phyloP scores from a whole-genome alignment of 306 rosid genomes.

The Ormosia emarginata region DNA sequence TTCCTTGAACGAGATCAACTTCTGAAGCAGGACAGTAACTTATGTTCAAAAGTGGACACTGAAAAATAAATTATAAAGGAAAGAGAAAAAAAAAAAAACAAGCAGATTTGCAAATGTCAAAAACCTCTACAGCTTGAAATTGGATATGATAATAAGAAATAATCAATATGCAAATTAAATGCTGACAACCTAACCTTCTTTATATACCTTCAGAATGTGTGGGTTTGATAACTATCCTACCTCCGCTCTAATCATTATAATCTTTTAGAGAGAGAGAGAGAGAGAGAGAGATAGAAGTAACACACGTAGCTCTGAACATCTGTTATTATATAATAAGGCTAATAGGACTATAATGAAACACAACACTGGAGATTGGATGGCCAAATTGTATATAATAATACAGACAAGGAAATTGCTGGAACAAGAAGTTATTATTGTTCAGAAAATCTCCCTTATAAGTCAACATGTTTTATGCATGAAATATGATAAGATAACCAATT shows the following conservation, averaged over 20 bases:
- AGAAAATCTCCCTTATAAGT: neutral
- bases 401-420: neutral
- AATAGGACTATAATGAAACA: neutral
- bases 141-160: constrained; percentile 2
- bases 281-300: neutral
- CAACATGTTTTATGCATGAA: neutral
- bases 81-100: neutral
- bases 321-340: neutral
- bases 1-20: constrained; percentile 58
- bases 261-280: neutral
- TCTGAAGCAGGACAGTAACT: constrained; percentile 83
- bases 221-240: neutral
- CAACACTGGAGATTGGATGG: neutral
- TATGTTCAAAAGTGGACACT: constrained; percentile 53
- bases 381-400: neutral
- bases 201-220: neutral
- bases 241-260: constrained; percentile 2
- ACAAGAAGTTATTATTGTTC: neutral
- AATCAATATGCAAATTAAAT: neutral
- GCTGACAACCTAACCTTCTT: neutral
- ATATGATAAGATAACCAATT: neutral
- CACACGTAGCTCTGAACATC: neutral
- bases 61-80: constrained; percentile 13
- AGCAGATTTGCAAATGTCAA: constrained; percentile 15
- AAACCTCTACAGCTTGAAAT: neutral